Conservation (phyloP, 2,329 filamentous ascomycete species). For the Trichophyton verrucosum region DNA sequence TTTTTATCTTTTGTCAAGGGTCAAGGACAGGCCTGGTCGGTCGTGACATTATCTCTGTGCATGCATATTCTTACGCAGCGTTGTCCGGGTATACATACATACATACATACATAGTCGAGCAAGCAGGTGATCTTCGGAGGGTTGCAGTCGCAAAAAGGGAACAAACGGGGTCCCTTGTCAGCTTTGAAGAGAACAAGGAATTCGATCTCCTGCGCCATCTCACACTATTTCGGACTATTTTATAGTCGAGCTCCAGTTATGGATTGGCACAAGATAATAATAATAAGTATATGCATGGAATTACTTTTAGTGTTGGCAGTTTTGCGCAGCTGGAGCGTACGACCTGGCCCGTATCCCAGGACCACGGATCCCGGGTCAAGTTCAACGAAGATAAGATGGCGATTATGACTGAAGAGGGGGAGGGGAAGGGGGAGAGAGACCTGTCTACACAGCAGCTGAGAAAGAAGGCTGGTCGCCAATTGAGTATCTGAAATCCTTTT, state of each 20-base stretch:
- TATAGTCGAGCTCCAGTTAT: background rate
- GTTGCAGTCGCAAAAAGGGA: background rate
- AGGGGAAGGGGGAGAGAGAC: background rate
- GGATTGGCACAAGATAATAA: background rate
- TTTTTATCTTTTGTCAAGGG: background rate
- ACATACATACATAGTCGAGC: background rate
- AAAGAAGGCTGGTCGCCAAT: background rate
- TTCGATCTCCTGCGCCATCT: background rate
- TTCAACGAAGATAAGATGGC: background rate
- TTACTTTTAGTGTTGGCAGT: background rate
- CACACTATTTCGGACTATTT: slow-evolving; percentile 1
- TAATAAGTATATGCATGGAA: background rate
- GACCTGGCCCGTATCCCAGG: background rate
- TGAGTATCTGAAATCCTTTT: background rate
- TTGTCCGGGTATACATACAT: no score
- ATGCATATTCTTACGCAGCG: no score
- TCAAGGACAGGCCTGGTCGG: background rate
- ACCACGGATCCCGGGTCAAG: background rate
- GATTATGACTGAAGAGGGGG: background rate
- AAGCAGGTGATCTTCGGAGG: background rate
- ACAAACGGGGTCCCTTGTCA: background rate
- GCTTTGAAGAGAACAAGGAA: background rate
- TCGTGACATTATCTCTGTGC: no score
- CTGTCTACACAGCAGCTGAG: background rate
- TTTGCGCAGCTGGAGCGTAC: background rate